Evolutionary conservation across 2,329 filamentous ascomycete species (phyloP).

Genomic region (Xylaria multiplex): DNA sequence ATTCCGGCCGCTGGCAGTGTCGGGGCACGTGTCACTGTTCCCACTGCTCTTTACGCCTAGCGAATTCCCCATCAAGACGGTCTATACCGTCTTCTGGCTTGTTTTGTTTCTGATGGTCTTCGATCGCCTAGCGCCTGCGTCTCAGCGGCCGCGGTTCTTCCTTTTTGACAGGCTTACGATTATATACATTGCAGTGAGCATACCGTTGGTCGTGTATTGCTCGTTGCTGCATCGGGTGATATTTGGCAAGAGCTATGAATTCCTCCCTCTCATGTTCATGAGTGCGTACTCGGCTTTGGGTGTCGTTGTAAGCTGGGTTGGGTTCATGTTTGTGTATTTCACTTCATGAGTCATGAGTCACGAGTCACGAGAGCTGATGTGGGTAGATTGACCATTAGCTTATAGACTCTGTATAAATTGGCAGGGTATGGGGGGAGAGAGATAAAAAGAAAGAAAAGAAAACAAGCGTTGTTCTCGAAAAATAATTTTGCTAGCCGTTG

Average conservation of each 20-base stretch:
- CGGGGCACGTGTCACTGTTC: slow-evolving; percentile 94
- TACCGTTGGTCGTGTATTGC: slow-evolving; percentile 89
- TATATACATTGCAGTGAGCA: slow-evolving; percentile 87
- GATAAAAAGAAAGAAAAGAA: slow-evolving; percentile 3
- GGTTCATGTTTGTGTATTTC: slow-evolving; percentile 94
- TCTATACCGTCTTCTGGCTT: slow-evolving; percentile 94
- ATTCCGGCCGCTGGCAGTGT: slow-evolving; percentile 90
- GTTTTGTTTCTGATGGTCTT: slow-evolving; percentile 86
- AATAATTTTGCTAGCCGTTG: too few species aligned
- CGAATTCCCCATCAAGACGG: slow-evolving; percentile 93
- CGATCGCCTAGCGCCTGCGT: slow-evolving; percentile 86
- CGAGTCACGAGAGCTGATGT: slow-evolving; percentile 54
- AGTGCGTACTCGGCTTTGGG: slow-evolving; percentile 94
- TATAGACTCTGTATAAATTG: slow-evolving; percentile 8
- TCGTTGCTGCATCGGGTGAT: slow-evolving; percentile 84
- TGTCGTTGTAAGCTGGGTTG: slow-evolving; percentile 95
- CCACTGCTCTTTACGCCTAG: slow-evolving; percentile 90
- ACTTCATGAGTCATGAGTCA: slow-evolving; percentile 60
- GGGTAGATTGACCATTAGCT: not conserved
- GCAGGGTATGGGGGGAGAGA: not conserved
- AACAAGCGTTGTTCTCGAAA: too few species aligned
- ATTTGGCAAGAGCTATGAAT: slow-evolving; percentile 86
- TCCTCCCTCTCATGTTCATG: slow-evolving; percentile 95
- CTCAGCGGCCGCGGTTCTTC: slow-evolving; percentile 82
- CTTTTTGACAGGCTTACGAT: slow-evolving; percentile 90